Evolutionary conservation across 2,329 filamentous ascomycete species (phyloP).

Genomic region (Trichoderma citrinoviride): DNA sequence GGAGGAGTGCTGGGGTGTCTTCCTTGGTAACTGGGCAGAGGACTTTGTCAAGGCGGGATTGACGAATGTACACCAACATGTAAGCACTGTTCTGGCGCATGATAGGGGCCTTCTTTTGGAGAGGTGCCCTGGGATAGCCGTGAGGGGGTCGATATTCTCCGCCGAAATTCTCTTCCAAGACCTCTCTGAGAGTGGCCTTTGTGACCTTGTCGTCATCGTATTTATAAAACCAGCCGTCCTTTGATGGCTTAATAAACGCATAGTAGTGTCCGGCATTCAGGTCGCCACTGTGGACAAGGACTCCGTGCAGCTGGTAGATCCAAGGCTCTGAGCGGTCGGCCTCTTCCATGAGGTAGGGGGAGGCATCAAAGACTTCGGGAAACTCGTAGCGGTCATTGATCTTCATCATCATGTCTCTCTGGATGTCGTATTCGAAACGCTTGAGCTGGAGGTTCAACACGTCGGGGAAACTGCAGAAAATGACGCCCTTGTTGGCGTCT

Average conservation of each 20-base stretch:
- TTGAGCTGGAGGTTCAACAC: constrained; percentile 94
- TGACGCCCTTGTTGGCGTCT: constrained; percentile 95
- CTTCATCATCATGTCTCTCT: constrained; percentile 97
- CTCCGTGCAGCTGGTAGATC: constrained; percentile 89
- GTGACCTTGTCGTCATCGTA: constrained; percentile 98
- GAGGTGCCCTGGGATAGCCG: constrained; percentile 44
- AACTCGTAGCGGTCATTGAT: constrained; percentile 93
- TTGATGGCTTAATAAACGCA: constrained; percentile 89
- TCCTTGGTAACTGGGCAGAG: constrained; percentile 72
- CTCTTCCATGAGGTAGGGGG: constrained; percentile 81
- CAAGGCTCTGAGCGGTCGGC: constrained; percentile 87
- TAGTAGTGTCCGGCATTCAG: constrained; percentile 98
- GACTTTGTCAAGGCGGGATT: constrained; percentile 79
- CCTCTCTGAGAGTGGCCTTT: constrained; percentile 86
- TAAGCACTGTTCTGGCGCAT: constrained; percentile 82
- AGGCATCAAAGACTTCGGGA: constrained; percentile 77
- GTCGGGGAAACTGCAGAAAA: constrained; percentile 92
- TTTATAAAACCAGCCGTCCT: constrained; percentile 92
- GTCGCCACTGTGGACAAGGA: constrained; percentile 94
- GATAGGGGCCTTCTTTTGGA: constrained; percentile 56
- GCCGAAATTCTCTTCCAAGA: constrained; percentile 94
- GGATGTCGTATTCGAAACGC: constrained; percentile 96
- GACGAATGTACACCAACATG: constrained; percentile 97
- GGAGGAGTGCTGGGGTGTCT: constrained; percentile 79
- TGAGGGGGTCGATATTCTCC: constrained; percentile 68